A percentile compares a stretch with the other conserved stretches of the same genome.
phyloP scores from a whole-genome alignment of 257 asterid species.

The Penstemon eatonii region DNA sequence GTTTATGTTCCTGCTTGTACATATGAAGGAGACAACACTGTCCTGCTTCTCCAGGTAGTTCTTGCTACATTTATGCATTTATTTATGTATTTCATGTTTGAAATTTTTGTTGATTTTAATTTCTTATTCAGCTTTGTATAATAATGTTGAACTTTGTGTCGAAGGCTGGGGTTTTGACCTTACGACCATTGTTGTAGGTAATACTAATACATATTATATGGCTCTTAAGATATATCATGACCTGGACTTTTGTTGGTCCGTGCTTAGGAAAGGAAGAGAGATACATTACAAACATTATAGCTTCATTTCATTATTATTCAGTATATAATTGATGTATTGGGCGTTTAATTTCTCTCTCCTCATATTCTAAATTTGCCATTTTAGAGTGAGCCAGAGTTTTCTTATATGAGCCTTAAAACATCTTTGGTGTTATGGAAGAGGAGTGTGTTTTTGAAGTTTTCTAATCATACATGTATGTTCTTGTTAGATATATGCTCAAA shows the following conservation, averaged over 20 bases:
- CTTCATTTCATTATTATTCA: background rate
- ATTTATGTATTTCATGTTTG: conserved; percentile 1
- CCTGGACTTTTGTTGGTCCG: background rate
- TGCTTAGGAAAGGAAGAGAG: background rate
- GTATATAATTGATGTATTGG: background rate
- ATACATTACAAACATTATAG: background rate
- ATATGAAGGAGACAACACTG: conserved; percentile 93
- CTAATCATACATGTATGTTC: conserved; percentile 2
- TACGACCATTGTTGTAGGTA: conserved; percentile 16
- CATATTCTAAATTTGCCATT: background rate
- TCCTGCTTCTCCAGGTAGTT: conserved; percentile 79
- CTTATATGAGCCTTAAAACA: background rate
- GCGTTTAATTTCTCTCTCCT: background rate
- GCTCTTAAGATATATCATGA: conserved; percentile 6
- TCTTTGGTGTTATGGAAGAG: background rate
- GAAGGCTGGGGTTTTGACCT: background rate
- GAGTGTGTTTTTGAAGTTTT: background rate
- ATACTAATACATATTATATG: background rate
- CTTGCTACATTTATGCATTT: conserved; percentile 4
- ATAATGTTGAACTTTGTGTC: conserved; percentile 3
- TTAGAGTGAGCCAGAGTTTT: background rate
- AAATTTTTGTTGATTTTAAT: conserved; percentile 1
- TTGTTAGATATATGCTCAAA: background rate
- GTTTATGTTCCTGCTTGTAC: conserved; percentile 99
- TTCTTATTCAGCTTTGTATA: conserved; percentile 11